Evolutionary conservation across 169 alveolate species (phyloP).

Genomic region (Babesia bigemina): DNA sequence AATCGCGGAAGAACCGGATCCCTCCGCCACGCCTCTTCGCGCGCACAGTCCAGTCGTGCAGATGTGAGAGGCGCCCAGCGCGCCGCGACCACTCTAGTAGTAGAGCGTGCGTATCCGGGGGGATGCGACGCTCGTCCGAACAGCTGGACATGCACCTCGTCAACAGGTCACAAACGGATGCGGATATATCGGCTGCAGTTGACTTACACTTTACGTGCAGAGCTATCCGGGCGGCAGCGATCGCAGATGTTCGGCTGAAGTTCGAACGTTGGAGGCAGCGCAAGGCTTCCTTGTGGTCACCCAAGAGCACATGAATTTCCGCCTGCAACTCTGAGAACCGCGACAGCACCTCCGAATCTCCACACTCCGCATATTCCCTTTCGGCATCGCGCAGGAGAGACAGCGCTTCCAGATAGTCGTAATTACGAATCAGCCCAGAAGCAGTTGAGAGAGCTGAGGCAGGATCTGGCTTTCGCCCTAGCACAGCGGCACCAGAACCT

Average conservation of each 20-base stretch:
- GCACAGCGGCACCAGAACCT: too few relatives aligned
- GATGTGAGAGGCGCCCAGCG: background rate
- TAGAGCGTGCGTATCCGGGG: background rate
- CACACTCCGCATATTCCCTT: background rate
- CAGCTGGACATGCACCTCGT: background rate
- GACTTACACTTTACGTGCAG: background rate
- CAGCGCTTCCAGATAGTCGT: slow-evolving; percentile 21
- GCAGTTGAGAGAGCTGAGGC: background rate
- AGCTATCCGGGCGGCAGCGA: slow-evolving; percentile 1
- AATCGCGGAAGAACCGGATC: slow-evolving; percentile 1
- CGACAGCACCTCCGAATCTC: background rate
- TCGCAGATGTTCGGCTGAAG: background rate
- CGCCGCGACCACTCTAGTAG: background rate
- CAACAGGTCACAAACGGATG: slow-evolving; percentile 1
- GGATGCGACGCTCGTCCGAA: background rate
- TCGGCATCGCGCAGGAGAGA: background rate
- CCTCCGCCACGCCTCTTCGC: background rate
- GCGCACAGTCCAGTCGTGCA: slow-evolving; percentile 1
- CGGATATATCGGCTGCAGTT: background rate
- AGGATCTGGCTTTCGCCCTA: too few relatives aligned
- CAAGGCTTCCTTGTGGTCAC: slow-evolving; percentile 11
- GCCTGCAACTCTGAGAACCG: slow-evolving; percentile 22
- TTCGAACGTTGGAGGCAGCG: slow-evolving; percentile 4
- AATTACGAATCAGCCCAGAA: background rate
- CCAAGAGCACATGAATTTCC: slow-evolving; percentile 5